Conservation (phyloP, 257 asterid species). For the Penstemon eatonii region DNA sequence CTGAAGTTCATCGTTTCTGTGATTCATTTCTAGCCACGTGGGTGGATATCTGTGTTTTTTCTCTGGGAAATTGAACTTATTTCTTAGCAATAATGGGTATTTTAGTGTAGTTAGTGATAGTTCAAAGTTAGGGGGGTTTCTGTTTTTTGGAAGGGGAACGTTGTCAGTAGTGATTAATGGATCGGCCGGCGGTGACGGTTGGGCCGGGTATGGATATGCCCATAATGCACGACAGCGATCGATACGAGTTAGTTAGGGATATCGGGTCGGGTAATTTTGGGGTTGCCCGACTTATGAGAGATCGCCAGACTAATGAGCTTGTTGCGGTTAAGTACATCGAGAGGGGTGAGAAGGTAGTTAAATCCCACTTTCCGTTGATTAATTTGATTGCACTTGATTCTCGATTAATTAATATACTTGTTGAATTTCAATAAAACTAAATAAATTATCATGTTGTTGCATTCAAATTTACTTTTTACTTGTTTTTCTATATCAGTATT, state of each 20-base stretch:
- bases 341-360: conserved; percentile 89
- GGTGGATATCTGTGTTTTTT: neutral
- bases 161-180: conserved; percentile 37
- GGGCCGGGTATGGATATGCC: conserved; percentile 91
- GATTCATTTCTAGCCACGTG: conserved; percentile 49
- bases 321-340: conserved; percentile 99
- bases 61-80: conserved; percentile 10
- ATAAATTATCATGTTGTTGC: too few species aligned
- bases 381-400: neutral
- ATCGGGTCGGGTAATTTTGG: conserved; percentile 98
- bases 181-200: conserved; percentile 55
- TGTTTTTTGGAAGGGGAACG: neutral
- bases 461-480: too few species aligned
- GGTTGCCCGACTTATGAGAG: conserved; percentile 95
- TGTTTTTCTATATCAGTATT: too few species aligned
- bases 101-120: conserved; percentile 15
- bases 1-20: conserved; percentile 32
- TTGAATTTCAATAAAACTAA: too few species aligned
- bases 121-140: conserved; percentile 10
- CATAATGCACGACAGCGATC: conserved; percentile 87
- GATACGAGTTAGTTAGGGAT: conserved; percentile 85
- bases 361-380: neutral
- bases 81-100: conserved; percentile 10
- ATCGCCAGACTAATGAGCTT: conserved; percentile 76
- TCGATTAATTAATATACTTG: too few species aligned